A percentile compares a stretch with the other conserved stretches of the same genome.
Evolutionary conservation across 2,329 filamentous ascomycete species (phyloP).

Genomic region (Microdochium nivale): DNA sequence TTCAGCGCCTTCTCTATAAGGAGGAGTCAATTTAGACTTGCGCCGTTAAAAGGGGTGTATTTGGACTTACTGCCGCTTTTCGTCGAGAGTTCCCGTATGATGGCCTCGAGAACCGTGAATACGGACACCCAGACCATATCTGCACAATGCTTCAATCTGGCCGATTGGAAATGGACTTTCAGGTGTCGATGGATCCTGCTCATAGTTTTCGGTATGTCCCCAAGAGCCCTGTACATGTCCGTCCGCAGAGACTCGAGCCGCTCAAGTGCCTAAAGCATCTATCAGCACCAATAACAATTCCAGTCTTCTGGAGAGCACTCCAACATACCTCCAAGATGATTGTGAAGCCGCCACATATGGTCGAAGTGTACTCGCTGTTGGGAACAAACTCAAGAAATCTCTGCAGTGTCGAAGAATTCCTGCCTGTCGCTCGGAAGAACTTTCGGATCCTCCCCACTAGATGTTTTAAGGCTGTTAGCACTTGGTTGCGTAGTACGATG

Average conservation of each 20-base stretch:
- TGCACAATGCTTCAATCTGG: background rate
- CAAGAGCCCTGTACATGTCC: background rate
- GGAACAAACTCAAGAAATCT: background rate
- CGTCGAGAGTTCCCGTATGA: background rate
- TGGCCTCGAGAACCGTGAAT: background rate
- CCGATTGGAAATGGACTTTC: background rate
- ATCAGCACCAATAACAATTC: background rate
- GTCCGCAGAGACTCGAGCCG: background rate
- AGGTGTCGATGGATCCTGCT: background rate
- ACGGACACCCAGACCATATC: background rate
- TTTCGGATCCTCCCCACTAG: background rate
- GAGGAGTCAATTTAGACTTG: background rate
- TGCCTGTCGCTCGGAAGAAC: background rate
- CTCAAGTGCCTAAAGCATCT: background rate
- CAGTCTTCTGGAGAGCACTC: background rate
- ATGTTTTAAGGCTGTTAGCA: background rate
- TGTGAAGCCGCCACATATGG: background rate
- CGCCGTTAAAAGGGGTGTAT: background rate
- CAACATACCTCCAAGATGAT: background rate
- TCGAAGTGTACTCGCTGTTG: background rate
- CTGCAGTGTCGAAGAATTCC: background rate
- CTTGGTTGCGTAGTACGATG: background rate
- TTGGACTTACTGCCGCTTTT: background rate
- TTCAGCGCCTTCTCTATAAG: background rate
- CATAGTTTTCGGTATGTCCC: background rate